Evolutionary conservation across 2,329 filamentous ascomycete species (phyloP), one percentile per base, ranked within the genome.

Genomic region (Chaetomium olivaceum): DNA sequence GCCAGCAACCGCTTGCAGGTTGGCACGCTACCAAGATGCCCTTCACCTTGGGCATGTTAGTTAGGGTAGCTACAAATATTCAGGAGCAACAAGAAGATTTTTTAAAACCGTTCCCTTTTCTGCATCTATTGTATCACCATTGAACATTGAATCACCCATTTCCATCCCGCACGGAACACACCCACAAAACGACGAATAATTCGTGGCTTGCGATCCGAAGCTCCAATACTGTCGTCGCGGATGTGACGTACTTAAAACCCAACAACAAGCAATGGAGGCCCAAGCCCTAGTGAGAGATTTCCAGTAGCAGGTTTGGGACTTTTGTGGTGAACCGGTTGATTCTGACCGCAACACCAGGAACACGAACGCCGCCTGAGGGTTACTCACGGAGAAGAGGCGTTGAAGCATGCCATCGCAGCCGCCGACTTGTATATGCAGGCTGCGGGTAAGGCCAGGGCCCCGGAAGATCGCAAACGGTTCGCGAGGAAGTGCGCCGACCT

Each of bases 391-490:
- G 83, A 85, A 70, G 87, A 88, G 71, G 92, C 92, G 52, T 82
- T 97, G 63, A 81, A 88, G 60, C 85, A 91, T 75, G 89, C 92
- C 58, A 92, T 97, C 73, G 81, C 84, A 69, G 91, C 91, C 4
- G 90, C 89, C 25, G 92, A 97, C 75, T 80, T 90, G 59, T 93
- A 95, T 71, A 91, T 97, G 87, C 86, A 87, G 73, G 91, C 91
- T 2, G 80, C 91, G 61, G 82, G 81, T 66, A 80, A 91, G 66
- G 84, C 89, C 6, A 77, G 81, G n/a, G 82, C 79, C 60, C 78
- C 85, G n/a, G 76, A 78, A 4, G 89, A 96, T 64, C 91, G 87
- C 71, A 79, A 81, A 51, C 83, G 85, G n/a, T 79, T 96, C 58
- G 86, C 88, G 69, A 78, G 81, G 57, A 91, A 90, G 79, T 91